These are phyloP conservation scores for Cephalotrichum gorgonifer DNA, from an alignment of 2,329 filamentous ascomycete species.

Conservation along the genomic window DNA sequence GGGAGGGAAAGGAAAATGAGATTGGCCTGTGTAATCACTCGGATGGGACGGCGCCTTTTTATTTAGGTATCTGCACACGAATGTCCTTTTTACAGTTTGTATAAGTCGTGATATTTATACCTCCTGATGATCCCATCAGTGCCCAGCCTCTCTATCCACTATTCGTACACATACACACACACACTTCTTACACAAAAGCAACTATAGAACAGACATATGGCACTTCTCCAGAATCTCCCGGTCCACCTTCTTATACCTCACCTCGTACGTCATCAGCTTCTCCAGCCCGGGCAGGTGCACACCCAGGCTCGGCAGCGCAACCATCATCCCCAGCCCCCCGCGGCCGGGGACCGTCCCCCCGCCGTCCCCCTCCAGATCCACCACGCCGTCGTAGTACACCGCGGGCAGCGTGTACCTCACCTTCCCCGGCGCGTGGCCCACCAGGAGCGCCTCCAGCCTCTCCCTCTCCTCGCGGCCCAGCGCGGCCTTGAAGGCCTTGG, in stretches of 20 bases:
- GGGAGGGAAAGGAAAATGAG: no score
- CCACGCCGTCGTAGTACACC: slow-evolving; percentile 28
- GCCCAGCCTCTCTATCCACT: no score
- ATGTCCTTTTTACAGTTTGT: no score
- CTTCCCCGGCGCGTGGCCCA: slow-evolving; percentile 41
- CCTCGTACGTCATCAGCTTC: slow-evolving; percentile 37
- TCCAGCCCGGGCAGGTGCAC: slow-evolving; percentile 34
- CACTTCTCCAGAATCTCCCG: slow-evolving; percentile 19
- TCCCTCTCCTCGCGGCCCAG: slow-evolving; percentile 21
- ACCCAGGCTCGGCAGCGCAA: slow-evolving; percentile 44
- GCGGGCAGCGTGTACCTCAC: slow-evolving; percentile 44
- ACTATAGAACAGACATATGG: no score
- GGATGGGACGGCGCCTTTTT: no score
- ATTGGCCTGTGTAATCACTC: no score
- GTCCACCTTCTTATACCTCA: slow-evolving; percentile 41
- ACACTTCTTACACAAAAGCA: no score
- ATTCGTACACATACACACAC: no score
- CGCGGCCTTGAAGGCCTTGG: slow-evolving; percentile 36
- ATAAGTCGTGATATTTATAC: no score
- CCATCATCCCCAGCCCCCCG: slow-evolving; percentile 20
- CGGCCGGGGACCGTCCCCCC: slow-evolving; percentile 7
- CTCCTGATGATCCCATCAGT: no score
- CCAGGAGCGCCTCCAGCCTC: slow-evolving; percentile 31
- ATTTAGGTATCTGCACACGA: no score
- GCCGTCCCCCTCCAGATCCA: not conserved